Base-by-base conservation (phyloP, 1,284 basidiomycete genomes). In the Microstroma glucosiphilum region DNA sequence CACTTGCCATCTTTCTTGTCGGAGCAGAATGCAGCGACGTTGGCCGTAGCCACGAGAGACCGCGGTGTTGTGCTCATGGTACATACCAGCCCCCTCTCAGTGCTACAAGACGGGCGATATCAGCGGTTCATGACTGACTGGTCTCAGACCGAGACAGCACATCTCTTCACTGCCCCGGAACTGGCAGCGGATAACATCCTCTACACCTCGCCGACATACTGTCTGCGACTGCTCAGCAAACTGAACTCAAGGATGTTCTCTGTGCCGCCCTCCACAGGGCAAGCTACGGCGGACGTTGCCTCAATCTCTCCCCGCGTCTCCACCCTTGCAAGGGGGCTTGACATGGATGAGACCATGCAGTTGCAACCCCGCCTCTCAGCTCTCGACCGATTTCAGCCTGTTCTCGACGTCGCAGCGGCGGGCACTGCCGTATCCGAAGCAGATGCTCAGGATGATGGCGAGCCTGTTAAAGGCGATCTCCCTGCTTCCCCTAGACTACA, bases 241-340 rank as follows among this genome's bases (percentile, higher is more conserved):
- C 81, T 96, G 40, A 89, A 96, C 72, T 67, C 83, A 0, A 77
- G 84, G 1, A 85, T 93, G 70, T 96, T 96, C 82, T 84, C 85
- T 0, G 73, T 89, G 6, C 88, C 88, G 0, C 82, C 86, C 60
- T 86, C 84, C 72, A 37, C 30, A 37, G 30, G 4, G 30, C 30
- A 37, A 37, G 30, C 30, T 9, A 37, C 4, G 3, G 4, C 9
- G 30, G 30, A 37, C 9, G 9, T 37, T 37, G 30, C 30, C 30
- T 4, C 30, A 9, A 37, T 37, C 30, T 37, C 30, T 37, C 30
- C 30, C 30, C 3, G 30, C 30, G 30, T 37, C 9, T 37, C 30
- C 30, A 37, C 3, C 30, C 30, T 37, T 37, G 30, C 30, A 37
- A 37, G 9, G 30, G 30, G 30, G 3, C 30, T 37, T 37, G 30